Base-by-base conservation (phyloP, 805 yeast species). In the Starmerella davenportii region DNA sequence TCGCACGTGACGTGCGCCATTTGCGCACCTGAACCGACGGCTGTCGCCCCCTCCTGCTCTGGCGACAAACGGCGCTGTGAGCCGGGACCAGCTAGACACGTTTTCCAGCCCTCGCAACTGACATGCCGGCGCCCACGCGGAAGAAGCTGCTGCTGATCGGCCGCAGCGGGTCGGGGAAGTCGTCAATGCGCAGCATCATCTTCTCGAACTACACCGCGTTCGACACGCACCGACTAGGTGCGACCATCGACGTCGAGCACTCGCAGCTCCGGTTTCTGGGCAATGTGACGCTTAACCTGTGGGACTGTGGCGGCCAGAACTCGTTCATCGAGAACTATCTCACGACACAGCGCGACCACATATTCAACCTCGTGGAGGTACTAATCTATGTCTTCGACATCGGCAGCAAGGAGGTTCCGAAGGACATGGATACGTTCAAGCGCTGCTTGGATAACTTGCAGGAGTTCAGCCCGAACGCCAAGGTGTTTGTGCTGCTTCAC, bases 211-310 rank as follows among this genome's bases (percentile, higher is more conserved):
- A 90, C 58, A 80, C 94, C 2, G 98, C 98, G 0, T 80, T 87
- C 54, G 98, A 90, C 55, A 90, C 98, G 2, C 68, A 96, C 46
- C 66, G 96, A 41, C 60, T 90, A 13, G 96, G 96, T 2, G 96
- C 98, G 9, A 90, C 98, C 0, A 85, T 90, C 41, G 98, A 90
- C 54, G 95, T 90, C n/a, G 98, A 90, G 54, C 95, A 90, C 54
- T 82, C 95, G 2, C 94, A 87, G 59, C 61, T 90, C 40, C 64
- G 96, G 37, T 85, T 90, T 52, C 63, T 90, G 42, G 95, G 95
- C 1, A 85, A 87, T 55, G 82, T 90, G 92, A 84, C 95, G 1
- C 64, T 90, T 34, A 87, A 87, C 51, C 63, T 90, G 18, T 85
- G 96, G 96, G 98, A 90, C 58, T 90, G 98, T 60, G 98, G 96